A percentile compares a stretch with the other conserved stretches of the same genome.
These are phyloP conservation scores for Neurospora sp. DNA, from an alignment of 495 filamentous ascomycete genomes.

Conservation along the genomic window DNA sequence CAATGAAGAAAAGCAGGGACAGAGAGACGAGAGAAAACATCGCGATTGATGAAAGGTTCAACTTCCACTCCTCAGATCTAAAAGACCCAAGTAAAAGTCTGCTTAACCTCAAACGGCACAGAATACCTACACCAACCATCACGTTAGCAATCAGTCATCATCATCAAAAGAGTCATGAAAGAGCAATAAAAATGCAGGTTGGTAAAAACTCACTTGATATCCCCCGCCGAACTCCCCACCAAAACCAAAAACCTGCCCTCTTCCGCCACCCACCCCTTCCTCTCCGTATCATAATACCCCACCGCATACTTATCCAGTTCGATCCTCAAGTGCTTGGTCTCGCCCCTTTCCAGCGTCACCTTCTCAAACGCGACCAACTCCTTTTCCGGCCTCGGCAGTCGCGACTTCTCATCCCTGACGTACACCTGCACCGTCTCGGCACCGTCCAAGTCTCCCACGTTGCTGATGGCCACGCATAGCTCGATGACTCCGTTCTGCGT, in stretches of 20 bases:
- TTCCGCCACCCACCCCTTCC: conserved; percentile 66
- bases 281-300: conserved; percentile 70
- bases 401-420: conserved; percentile 44
- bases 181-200: no score
- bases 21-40: no score
- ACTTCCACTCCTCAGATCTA: conserved; percentile 9
- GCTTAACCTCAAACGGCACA: conserved; percentile 43
- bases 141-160: conserved; percentile 4
- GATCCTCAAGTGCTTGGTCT: conserved; percentile 59
- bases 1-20: neutral
- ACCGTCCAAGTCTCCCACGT: conserved; percentile 54
- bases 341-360: conserved; percentile 56
- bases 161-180: neutral
- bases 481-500: conserved; percentile 45
- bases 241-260: conserved; percentile 60
- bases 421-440: conserved; percentile 78
- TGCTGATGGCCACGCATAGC: conserved; percentile 55
- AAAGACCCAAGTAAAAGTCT: conserved; percentile 50
- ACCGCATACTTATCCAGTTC: conserved; percentile 62
- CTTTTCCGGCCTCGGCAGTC: conserved; percentile 59
- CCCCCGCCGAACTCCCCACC: conserved; percentile 41
- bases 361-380: conserved; percentile 77
- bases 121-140: conserved; percentile 26
- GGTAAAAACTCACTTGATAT: conserved; percentile 32
- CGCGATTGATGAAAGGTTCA: no score